Conservation (phyloP, 352 stramenopile genomes). For the Phytophthora idaei region DNA sequence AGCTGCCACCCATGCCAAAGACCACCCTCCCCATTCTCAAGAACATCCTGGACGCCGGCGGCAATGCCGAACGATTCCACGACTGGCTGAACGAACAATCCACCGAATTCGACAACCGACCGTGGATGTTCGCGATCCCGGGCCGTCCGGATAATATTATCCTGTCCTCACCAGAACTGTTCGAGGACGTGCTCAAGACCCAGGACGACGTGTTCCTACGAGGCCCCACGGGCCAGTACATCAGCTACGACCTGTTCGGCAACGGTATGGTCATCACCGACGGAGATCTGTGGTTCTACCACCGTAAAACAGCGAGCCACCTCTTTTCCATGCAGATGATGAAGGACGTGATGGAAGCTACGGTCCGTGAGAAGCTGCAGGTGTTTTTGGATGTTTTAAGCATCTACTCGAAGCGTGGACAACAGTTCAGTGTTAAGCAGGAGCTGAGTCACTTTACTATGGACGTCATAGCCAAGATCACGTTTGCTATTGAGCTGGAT, state of each 20-base stretch:
- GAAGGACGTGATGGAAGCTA: slow-evolving; percentile 48
- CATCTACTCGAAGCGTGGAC: slow-evolving; percentile 18
- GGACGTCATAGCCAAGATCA: slow-evolving; percentile 68
- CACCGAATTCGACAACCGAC: slow-evolving; percentile 36
- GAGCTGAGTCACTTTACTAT: slow-evolving; percentile 65
- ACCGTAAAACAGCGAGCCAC: slow-evolving; percentile 84
- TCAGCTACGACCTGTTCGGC: slow-evolving; percentile 63
- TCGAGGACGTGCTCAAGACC: slow-evolving; percentile 58
- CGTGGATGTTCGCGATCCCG: slow-evolving; percentile 48
- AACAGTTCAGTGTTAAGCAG: slow-evolving; percentile 45
- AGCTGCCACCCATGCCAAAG: slow-evolving; percentile 32
- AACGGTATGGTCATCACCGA: slow-evolving; percentile 50
- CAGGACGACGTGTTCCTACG: slow-evolving; percentile 78
- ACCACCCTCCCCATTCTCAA: slow-evolving; percentile 47
- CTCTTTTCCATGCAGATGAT: slow-evolving; percentile 76
- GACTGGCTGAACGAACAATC: slow-evolving; percentile 58
- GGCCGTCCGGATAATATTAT: slow-evolving; percentile 43
- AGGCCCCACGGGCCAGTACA: slow-evolving; percentile 34
- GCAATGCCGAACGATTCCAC: slow-evolving; percentile 46
- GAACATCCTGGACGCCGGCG: slow-evolving; percentile 40
- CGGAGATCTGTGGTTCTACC: slow-evolving; percentile 52
- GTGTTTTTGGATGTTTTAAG: slow-evolving; percentile 35
- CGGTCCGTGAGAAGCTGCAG: slow-evolving; percentile 33
- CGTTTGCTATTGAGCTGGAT: slow-evolving; percentile 51
- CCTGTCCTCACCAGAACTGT: slow-evolving; percentile 38